phyloP scores from a whole-genome alignment of 73 alveolate genomes.

The Paramecium bursaria region DNA sequence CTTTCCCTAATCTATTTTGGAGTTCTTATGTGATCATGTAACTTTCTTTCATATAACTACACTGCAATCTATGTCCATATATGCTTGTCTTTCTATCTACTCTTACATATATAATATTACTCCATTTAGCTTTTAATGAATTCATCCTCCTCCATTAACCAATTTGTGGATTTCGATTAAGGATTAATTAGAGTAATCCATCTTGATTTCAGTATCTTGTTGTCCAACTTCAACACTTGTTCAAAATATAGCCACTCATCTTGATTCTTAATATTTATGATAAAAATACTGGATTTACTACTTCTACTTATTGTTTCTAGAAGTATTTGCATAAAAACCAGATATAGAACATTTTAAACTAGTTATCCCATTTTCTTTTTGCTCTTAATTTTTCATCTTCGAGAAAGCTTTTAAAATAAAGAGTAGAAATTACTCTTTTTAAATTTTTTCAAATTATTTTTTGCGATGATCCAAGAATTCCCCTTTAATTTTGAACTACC shows the following conservation, averaged over 20 bases:
- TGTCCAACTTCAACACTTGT: slow-evolving; percentile 3
- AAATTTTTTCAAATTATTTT: no score
- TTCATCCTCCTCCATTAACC: slow-evolving; percentile 47
- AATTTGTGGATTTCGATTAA: slow-evolving; percentile 30
- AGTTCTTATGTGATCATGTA: slow-evolving; percentile 29
- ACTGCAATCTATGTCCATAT: slow-evolving; percentile 54
- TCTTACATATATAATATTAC: background rate
- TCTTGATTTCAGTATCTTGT: slow-evolving; percentile 5
- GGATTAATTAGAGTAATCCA: slow-evolving; percentile 55
- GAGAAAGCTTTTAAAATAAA: no score
- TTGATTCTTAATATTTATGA: background rate
- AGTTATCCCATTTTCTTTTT: slow-evolving; percentile 56
- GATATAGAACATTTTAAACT: slow-evolving; percentile 29
- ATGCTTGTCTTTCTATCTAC: slow-evolving; percentile 21
- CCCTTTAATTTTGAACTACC: no score
- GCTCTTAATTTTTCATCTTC: slow-evolving; percentile 47
- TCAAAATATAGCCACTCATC: slow-evolving; percentile 50
- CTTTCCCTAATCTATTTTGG: slow-evolving; percentile 59
- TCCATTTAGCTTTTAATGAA: slow-evolving; percentile 37
- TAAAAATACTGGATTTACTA: slow-evolving; percentile 17
- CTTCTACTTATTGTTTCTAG: background rate
- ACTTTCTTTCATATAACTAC: slow-evolving; percentile 25
- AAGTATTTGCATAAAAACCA: slow-evolving; percentile 44
- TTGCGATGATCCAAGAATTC: no score
- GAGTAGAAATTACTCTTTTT: no score